A percentile compares a stretch with the other conserved stretches of the same genome.
Conservation (phyloP, 495 filamentous ascomycete genomes). For the Daldinia concentrica region DNA sequence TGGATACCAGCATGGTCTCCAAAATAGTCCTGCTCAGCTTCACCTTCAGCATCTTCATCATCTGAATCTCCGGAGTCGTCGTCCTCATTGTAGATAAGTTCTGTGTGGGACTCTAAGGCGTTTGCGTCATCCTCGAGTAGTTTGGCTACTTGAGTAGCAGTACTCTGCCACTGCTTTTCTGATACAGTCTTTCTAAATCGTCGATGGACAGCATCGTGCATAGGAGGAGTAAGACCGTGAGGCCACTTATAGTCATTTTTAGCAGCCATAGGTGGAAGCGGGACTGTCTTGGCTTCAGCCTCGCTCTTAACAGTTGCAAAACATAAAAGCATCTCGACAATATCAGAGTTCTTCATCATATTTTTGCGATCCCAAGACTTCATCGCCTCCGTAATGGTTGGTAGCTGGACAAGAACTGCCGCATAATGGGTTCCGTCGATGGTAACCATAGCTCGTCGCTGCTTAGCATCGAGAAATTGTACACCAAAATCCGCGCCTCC, state of each 20-base stretch:
- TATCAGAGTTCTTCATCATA: slow-evolving; percentile 93
- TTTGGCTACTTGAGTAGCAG: slow-evolving; percentile 82
- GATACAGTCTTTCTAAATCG: slow-evolving; percentile 86
- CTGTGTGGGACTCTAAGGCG: slow-evolving; percentile 57
- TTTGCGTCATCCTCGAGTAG: slow-evolving; percentile 71
- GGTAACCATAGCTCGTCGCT: slow-evolving; percentile 74
- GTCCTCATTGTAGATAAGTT: slow-evolving; percentile 59
- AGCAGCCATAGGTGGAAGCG: slow-evolving; percentile 72
- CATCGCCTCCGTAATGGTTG: slow-evolving; percentile 91
- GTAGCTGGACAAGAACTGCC: slow-evolving; percentile 84
- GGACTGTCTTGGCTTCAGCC: slow-evolving; percentile 71
- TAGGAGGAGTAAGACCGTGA: slow-evolving; percentile 90
- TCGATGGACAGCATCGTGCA: slow-evolving; percentile 84
- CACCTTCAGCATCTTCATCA: slow-evolving; percentile 64
- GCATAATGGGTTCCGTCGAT: slow-evolving; percentile 79
- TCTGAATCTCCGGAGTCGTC: slow-evolving; percentile 58
- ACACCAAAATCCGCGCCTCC: slow-evolving; percentile 77
- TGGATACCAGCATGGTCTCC: slow-evolving; percentile 30
- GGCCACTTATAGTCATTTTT: slow-evolving; percentile 78
- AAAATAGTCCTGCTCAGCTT: slow-evolving; percentile 60
- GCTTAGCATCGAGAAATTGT: slow-evolving; percentile 79
- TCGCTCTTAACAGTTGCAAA: slow-evolving; percentile 75
- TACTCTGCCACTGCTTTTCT: slow-evolving; percentile 86
- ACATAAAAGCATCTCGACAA: slow-evolving; percentile 94
- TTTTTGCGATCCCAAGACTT: slow-evolving; percentile 94